Conservation (phyloP, 2,329 filamentous ascomycete species). For the Fusarium concolor region DNA sequence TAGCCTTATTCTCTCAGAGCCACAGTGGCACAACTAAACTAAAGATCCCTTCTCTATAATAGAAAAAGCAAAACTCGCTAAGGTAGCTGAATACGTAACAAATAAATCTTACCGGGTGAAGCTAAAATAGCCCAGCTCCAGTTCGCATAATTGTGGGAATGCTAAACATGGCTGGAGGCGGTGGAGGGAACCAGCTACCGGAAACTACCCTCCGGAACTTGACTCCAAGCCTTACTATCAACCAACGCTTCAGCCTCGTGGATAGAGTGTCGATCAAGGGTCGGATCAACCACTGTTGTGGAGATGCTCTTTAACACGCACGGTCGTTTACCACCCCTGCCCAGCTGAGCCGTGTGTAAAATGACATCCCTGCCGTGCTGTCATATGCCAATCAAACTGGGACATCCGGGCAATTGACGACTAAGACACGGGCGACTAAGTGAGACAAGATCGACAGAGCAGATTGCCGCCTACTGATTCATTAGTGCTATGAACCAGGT, state of each 20-base stretch:
- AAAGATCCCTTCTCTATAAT: too few species aligned
- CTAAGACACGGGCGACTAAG: not conserved
- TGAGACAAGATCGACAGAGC: not conserved
- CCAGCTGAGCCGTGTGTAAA: not conserved
- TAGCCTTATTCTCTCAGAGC: not conserved
- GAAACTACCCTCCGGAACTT: too few species aligned
- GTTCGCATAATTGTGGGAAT: too few species aligned
- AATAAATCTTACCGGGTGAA: too few species aligned
- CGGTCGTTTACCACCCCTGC: not conserved
- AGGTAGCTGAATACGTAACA: too few species aligned
- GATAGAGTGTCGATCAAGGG: not conserved
- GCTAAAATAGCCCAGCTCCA: too few species aligned
- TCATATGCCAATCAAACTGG: not conserved
- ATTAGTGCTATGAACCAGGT: not conserved
- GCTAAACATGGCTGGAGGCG: too few species aligned
- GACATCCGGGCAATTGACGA: not conserved
- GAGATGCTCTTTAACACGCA: not conserved
- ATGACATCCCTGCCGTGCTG: too few species aligned
- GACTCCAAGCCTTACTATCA: too few species aligned
- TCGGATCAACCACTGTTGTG: not conserved
- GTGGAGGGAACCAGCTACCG: too few species aligned
- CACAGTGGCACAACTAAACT: too few species aligned
- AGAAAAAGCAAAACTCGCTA: too few species aligned
- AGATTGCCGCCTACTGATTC: not conserved
- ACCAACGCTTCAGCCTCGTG: not conserved